A percentile compares a stretch with the other conserved stretches of the same genome.
Conservation (phyloP, 2,329 filamentous ascomycete species). For the Diaporthe helianthi region DNA sequence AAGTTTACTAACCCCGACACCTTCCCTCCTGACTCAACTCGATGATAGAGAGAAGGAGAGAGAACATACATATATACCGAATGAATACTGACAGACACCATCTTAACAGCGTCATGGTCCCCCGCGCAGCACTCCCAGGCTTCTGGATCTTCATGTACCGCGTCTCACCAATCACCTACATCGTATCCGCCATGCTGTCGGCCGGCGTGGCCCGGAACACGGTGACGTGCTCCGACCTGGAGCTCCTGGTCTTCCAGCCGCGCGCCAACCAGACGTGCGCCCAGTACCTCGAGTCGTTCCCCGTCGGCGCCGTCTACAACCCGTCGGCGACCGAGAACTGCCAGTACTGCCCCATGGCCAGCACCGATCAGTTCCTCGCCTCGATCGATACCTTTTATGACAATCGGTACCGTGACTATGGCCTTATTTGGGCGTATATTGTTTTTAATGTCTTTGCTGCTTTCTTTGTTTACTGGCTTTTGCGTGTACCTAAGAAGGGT, state of each 20-base stretch:
- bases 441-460: conserved; percentile 56
- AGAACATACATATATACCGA: too few relatives aligned
- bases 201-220: conserved; percentile 66
- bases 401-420: conserved; percentile 60
- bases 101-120: neutral
- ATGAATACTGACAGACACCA: neutral
- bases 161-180: conserved; percentile 75
- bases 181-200: conserved; percentile 70
- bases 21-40: neutral
- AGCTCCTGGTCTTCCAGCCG: conserved; percentile 69
- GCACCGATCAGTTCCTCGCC: conserved; percentile 46
- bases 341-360: conserved; percentile 37
- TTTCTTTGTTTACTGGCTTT: conserved; percentile 56
- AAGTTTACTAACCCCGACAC: conserved; percentile 66
- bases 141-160: conserved; percentile 81
- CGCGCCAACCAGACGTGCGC: conserved; percentile 60
- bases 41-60: neutral
- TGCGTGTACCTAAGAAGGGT: conserved; percentile 46
- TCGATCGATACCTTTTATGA: conserved; percentile 50
- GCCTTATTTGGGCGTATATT: conserved; percentile 57
- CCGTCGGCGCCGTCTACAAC: conserved; percentile 51
- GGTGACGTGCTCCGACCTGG: conserved; percentile 68
- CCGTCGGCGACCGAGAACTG: conserved; percentile 42
- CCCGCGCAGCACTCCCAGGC: conserved; percentile 53
- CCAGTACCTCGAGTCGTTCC: conserved; percentile 60